Evolutionary conservation across 805 yeast species (phyloP), one percentile per base, ranked within the genome.

Genomic region (Debaryomyces maramus): DNA sequence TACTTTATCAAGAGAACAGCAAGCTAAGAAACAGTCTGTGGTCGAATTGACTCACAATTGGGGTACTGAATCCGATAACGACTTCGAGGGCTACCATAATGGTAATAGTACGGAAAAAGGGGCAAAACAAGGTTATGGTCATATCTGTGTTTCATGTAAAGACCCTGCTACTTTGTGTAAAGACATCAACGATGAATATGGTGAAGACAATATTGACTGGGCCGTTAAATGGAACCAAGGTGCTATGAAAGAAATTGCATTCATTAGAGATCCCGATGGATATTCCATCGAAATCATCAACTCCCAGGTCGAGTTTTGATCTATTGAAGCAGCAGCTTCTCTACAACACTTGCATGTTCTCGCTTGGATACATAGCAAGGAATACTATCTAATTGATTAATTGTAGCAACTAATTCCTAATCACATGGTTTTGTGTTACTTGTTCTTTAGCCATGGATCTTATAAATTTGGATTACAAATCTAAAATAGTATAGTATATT

Each of bases 31-130:
- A 44, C 88, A 87, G 59, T 83, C 91, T 15, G 65, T 93, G 9
- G 62, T 93, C 40, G 99, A 93, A 66, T 73, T 93, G 58, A 91
- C 98, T 34, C 91, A 88, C 68, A 93, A 93, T 69, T 91, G 88
- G 83, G 99, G 98, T 16, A 88, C 97, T 16, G 99, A 93, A 60
- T 55, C 67, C 15, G 96, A 91, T 46, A 73, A 75, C 13, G 72
- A 75, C 4, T 87, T 88, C 67, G 66, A 73, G 37, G 75, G 75
- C 18, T 93, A 91, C 63, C 95, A 89, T 64, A 81, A 78, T 47
- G 96, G 96, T 44, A 88, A 89, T 62, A 53, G 63, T 31, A 66
- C 72, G 18, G 72, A 63, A 21, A 56, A 64, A 38, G 80, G 80
- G 13, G 72, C 79, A 32, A 83, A 84, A 17, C 83, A 79, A 56